phyloP scores from a whole-genome alignment of 495 filamentous ascomycete genomes.

The Podospora didyma region DNA sequence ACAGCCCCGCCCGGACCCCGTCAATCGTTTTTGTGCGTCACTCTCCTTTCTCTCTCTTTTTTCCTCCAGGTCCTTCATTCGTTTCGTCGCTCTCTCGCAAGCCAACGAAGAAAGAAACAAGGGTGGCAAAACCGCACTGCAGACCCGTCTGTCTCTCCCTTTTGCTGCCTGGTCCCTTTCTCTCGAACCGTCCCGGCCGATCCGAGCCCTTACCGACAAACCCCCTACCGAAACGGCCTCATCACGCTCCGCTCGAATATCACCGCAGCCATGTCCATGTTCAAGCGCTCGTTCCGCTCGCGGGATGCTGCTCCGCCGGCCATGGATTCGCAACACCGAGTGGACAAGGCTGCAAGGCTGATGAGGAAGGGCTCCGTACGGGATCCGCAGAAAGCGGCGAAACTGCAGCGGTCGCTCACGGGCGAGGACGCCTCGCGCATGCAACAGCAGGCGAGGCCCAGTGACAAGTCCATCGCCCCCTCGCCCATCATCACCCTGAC shows the following conservation, averaged over 20 bases:
- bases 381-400: constrained; percentile 66
- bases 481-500: constrained; percentile 81
- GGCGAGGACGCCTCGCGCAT: constrained; percentile 29
- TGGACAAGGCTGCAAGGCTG: constrained; percentile 73
- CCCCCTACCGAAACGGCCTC: constrained; percentile 8
- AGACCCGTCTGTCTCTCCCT: constrained; percentile 20
- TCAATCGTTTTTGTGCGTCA: constrained; percentile 49
- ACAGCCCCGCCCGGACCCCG: constrained; percentile 47
- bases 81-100: constrained; percentile 48
- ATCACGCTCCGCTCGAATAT: constrained; percentile 11
- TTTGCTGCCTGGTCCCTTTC: constrained; percentile 24
- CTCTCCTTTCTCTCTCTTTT: constrained; percentile 27
- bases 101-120: constrained; percentile 15
- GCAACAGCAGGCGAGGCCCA: constrained; percentile 44
- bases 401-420: constrained; percentile 57
- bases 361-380: constrained; percentile 64
- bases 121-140: constrained; percentile 11
- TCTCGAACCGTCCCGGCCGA: constrained; percentile 29
- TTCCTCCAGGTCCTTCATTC: constrained; percentile 24
- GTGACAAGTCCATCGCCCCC: constrained; percentile 37
- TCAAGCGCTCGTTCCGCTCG: constrained; percentile 76
- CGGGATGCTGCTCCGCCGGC: constrained; percentile 39
- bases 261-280: constrained; percentile 56
- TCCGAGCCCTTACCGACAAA: constrained; percentile 15
- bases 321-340: constrained; percentile 51